Conservation (phyloP, 441 rosid species). For the Populus hybrid region DNA sequence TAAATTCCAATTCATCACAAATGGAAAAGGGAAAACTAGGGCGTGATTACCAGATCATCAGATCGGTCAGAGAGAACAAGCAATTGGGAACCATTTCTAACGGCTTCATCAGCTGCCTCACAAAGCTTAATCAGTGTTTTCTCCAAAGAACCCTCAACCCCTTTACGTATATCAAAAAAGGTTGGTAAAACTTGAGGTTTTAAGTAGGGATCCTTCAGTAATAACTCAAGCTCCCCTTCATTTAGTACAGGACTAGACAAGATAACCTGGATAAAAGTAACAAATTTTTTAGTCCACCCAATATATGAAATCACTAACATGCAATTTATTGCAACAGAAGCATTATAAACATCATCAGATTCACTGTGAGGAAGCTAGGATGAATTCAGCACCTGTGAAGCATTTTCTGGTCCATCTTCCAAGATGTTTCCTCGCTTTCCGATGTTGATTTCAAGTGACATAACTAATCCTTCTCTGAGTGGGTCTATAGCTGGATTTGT, state of each 20-base stretch:
- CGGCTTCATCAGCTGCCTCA: conserved; percentile 99
- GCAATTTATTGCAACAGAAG: conserved; percentile 11
- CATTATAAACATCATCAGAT: conserved; percentile 10
- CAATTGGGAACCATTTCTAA: conserved; percentile 92
- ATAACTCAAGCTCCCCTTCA: conserved; percentile 85
- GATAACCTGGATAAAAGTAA: conserved; percentile 53
- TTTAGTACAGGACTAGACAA: conserved; percentile 86
- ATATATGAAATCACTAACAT: conserved; percentile 17
- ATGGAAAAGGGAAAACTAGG: not conserved
- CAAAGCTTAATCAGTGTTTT: conserved; percentile 67
- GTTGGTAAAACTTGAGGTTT: conserved; percentile 67
- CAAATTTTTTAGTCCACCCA: conserved; percentile 10
- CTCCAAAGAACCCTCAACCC: conserved; percentile 87
- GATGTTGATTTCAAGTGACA: conserved; percentile 96
- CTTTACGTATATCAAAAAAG: conserved; percentile 90
- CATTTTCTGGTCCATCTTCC: conserved; percentile 96
- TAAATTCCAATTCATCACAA: not conserved
- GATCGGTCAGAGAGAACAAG: conserved; percentile 91
- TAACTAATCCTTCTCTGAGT: conserved; percentile 89
- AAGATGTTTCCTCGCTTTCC: conserved; percentile 94
- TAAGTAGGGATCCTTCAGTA: conserved; percentile 67
- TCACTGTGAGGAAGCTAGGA: conserved; percentile 10
- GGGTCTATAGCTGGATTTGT: conserved; percentile 99
- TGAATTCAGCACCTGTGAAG: conserved; percentile 62
- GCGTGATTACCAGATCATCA: conserved; percentile 59